Evolutionary conservation across 1,284 basidiomycete genomes (phyloP), one percentile per base, ranked within the genome.

Genomic region (Marasmius oreades): DNA sequence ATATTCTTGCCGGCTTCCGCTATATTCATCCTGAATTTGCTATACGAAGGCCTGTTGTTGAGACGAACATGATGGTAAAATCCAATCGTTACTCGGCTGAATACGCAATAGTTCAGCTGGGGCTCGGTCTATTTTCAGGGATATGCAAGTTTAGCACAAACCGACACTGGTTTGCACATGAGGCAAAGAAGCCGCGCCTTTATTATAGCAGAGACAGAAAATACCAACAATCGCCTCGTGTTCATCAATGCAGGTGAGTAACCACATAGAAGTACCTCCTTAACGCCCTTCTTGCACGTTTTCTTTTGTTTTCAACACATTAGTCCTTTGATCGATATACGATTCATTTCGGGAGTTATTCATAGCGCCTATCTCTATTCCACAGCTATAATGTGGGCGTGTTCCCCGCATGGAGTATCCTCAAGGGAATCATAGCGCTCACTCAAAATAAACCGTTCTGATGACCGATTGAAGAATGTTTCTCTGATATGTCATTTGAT

Each of bases 101-200:
- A 16, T 50, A 26, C 28, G 2, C 26, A 28, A 18, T 5, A 33
- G n/a, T 2, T 16, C 26, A 7, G 28, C 10, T 31, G 28, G 28
- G 28, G 10, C 10, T 31, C 28, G 28, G 10, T 31, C 28, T 4
- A 31, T 31, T 31, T 20, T 5, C 44, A 90, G 88, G 90, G 90
- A 5, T 93, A 92, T 66, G 90, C 89, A 0, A 78, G 73, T 14
- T 67, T 86, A 10, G 68, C 76, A 0, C 91, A 93, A 66, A 86
- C 81, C 1, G 87, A 87, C 66, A 89, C 86, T 0, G 90, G 91
- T 3, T 73, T 93, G 53, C 88, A 92, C 68, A 88, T 92, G 85
- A 80, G 90, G 10, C 83, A 90, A 66, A 81, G 87, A 46, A 85
- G 84, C 62, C 82, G 91, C 12, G 89, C 87, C 0, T 93, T 88